These are phyloP conservation scores for Pseudozyma sp. DNA, from an alignment of 1,284 basidiomycete genomes.

Conservation along the genomic window DNA sequence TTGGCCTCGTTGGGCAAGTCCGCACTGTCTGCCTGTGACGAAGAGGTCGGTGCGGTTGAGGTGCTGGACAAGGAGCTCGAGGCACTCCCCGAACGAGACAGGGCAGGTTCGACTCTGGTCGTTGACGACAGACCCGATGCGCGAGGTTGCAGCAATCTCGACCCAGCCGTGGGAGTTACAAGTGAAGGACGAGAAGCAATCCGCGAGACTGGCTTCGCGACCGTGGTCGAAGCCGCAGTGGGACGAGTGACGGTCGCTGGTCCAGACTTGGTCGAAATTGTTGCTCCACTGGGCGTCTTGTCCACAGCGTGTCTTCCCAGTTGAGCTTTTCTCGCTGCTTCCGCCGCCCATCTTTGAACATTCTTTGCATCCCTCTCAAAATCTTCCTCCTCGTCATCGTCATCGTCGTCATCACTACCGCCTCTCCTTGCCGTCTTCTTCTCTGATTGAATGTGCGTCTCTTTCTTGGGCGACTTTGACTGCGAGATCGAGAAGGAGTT, in stretches of 20 bases:
- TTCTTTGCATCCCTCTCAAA: conserved; percentile 22
- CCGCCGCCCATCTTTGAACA: conserved; percentile 37
- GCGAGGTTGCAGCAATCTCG: conserved; percentile 29
- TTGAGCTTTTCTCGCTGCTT: conserved; percentile 31
- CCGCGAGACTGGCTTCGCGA: conserved; percentile 14
- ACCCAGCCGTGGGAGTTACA: conserved; percentile 22
- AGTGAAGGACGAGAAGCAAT: conserved; percentile 19
- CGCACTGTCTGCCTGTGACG: background rate
- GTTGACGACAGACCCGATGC: conserved; percentile 3
- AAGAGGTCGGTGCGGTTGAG: background rate
- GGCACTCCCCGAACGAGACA: conserved; percentile 27
- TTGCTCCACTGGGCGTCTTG: conserved; percentile 11
- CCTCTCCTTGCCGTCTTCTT: background rate
- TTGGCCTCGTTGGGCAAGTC: conserved; percentile 14
- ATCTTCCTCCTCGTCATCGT: conserved; percentile 20
- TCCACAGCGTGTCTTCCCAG: conserved; percentile 3
- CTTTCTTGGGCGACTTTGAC: conserved; percentile 3
- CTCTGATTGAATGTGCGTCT: background rate
- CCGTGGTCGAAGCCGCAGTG: conserved; percentile 1
- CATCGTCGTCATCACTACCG: conserved; percentile 20
- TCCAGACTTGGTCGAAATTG: background rate
- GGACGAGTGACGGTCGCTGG: conserved; percentile 14
- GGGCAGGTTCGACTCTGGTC: background rate
- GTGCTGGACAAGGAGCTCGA: conserved; percentile 9
- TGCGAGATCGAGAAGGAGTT: conserved; percentile 30